Evolutionary conservation across 192 early-diverging fungal species (phyloP), one percentile per base, ranked within the genome.

Genomic region (Spinellus fusiger): DNA sequence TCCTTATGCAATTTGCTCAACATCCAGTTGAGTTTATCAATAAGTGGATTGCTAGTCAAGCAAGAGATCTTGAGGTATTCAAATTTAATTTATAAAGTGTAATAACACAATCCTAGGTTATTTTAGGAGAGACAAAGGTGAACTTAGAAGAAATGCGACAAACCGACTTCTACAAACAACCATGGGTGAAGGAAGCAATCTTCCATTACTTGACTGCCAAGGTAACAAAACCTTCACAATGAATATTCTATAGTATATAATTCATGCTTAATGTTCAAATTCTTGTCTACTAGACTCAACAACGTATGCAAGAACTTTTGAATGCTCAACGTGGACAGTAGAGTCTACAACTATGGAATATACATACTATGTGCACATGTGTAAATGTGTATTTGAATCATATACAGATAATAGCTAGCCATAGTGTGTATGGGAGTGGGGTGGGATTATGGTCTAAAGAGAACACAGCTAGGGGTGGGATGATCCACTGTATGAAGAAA

Each of bases 41-140:
- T 61, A 83, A 89, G 50, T 98, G 94, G 94, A 81, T 96, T 28
- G 90, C 88, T 12, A 88, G 86, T 68, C 96, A 98, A 80, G 89
- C 86, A 61, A 80, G 91, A 49, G 96, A 98, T 76, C 71, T 97
- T 57, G 93, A 96, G 75, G 88, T 91, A 26, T 51, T 51, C 47
- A 48, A 48, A 28, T 49, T n/a, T 60, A 18, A 3, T 47, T 50
- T 12, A 10, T 15, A 5, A 28, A 50, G 34, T 44, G 27, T 54
- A 22, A 18, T 34, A 5, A 44, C 8, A 29, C 46, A 35, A 29
- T 67, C 54, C 0, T 73, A 86, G 84, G 64, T 80, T 18, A 84
- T 93, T 20, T 61, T 93, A 52, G 91, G 89, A 25, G 92, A 91
- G 58, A 80, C 71, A 18, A 76, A 79, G 44, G 77, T 90, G 31